These are phyloP conservation scores for Tranzscheliella williamsii DNA, from an alignment of 1,284 basidiomycete species.

Conservation along the genomic window DNA sequence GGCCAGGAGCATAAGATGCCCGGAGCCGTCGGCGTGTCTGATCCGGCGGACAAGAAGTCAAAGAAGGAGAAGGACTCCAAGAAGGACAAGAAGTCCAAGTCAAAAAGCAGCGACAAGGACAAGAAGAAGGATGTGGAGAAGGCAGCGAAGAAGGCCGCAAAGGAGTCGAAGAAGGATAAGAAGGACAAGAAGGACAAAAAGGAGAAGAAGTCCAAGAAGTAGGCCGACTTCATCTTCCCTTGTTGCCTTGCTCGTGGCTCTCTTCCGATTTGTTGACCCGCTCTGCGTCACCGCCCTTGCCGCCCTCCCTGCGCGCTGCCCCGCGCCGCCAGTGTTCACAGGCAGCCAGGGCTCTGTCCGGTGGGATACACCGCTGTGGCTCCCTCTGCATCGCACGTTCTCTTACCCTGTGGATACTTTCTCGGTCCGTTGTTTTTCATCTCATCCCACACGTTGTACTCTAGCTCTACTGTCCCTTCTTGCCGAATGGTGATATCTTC, in stretches of 20 bases:
- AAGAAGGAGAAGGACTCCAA: conserved; percentile 70
- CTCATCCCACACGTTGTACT: too few relatives aligned
- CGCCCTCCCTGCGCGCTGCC: not conserved
- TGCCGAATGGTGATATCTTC: too few relatives aligned
- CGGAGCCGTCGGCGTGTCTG: conserved; percentile 44
- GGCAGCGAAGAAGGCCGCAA: conserved; percentile 55
- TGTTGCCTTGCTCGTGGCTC: not conserved
- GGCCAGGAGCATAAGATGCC: conserved; percentile 67
- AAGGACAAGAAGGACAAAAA: conserved; percentile 39
- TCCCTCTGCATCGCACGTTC: too few relatives aligned
- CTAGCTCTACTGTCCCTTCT: too few relatives aligned
- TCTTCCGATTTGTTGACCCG: not conserved
- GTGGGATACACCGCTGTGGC: too few relatives aligned
- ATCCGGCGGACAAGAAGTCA: conserved; percentile 60
- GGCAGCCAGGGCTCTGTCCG: too few relatives aligned
- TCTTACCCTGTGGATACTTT: too few relatives aligned
- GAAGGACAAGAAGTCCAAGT: conserved; percentile 70
- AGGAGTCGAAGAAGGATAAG: conserved; percentile 47
- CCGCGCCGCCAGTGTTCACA: too few relatives aligned
- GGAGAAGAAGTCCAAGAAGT: conserved; percentile 25
- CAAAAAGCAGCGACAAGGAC: conserved; percentile 37
- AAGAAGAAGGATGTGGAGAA: conserved; percentile 45
- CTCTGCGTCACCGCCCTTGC: not conserved
- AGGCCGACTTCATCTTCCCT: not conserved
- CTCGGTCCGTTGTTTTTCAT: too few relatives aligned